phyloP scores from a whole-genome alignment of 2,329 filamentous ascomycete species.

The Talaromyces sp. region DNA sequence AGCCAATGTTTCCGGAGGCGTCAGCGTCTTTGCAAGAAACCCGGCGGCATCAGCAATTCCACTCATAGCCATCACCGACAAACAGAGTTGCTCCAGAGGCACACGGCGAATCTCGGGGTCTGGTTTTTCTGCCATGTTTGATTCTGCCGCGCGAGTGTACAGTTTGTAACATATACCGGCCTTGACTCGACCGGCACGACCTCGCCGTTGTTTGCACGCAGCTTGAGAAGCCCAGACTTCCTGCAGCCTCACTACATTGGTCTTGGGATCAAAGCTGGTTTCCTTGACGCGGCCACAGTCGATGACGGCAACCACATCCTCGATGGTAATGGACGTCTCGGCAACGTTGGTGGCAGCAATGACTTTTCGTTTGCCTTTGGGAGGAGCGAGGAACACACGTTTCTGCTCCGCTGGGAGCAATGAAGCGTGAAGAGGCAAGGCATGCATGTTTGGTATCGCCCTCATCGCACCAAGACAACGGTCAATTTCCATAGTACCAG shows the following conservation, averaged over 20 bases:
- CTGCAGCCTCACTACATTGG: constrained; percentile 89
- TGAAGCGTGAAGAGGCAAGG: constrained; percentile 86
- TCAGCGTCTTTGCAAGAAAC: constrained; percentile 82
- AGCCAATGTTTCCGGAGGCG: constrained; percentile 78
- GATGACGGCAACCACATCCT: constrained; percentile 93
- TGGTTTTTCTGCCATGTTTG: constrained; percentile 77
- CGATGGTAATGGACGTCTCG: constrained; percentile 97
- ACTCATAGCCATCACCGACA: constrained; percentile 87
- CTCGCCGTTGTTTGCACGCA: constrained; percentile 89
- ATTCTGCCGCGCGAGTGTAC: constrained; percentile 80
- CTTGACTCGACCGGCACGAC: constrained; percentile 87
- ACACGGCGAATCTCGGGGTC: constrained; percentile 93
- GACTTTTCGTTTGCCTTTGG: constrained; percentile 79
- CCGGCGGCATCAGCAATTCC: constrained; percentile 74
- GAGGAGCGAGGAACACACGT: constrained; percentile 73
- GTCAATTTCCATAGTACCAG: constrained; percentile 87
- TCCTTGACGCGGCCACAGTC: constrained; percentile 95
- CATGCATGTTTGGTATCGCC: constrained; percentile 63
- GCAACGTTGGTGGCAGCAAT: constrained; percentile 95
- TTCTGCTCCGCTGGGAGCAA: constrained; percentile 84
- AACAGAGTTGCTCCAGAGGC: constrained; percentile 86
- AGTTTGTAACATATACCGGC: constrained; percentile 93
- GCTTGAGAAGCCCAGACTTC: constrained; percentile 94
- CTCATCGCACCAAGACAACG: constrained; percentile 67
- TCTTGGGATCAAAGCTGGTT: constrained; percentile 85